Base-by-base conservation (phyloP, 108 stramenopile genomes). In the Pseudonitzschia delicatissima region DNA sequence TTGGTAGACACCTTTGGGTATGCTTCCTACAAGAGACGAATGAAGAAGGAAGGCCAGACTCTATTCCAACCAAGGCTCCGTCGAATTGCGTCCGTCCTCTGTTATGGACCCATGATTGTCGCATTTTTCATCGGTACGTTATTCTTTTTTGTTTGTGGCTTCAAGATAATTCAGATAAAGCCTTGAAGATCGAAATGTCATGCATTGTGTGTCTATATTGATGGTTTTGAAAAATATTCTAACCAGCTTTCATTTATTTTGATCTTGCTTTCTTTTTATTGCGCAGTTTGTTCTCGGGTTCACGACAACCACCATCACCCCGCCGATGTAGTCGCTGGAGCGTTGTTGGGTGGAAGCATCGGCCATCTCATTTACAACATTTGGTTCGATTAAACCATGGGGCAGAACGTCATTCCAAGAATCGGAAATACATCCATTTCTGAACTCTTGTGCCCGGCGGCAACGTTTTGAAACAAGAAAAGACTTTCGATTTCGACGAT, bases 221-320 rank as follows among this genome's bases (percentile, higher is more conserved):
- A 15, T 40, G 11, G 40, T 15, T 42, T 42, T 42, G 0, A 11
- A 1, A 42, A 15, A 11, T 42, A 42, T 42, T 42, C 40, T 42
- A 15, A 42, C 15, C 11, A 42, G 11, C 11, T 42, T 3, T 49
- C 1, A 17, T 4, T 17, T 20, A 21, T n/a, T 49, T 49, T 49
- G 9, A 15, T 49, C 17, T 49, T 49, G 48, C 17, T 49, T 49
- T 49, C n/a, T 49, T 23, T 49, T 20, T 17, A 17, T 49, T 21
- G 5, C 18, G 12, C 55, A 61, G 77, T 80, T 11, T 61, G 62
- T 13, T 75, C 69, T 29, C 76, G 87, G 17, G 74, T 85, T 9
- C 67, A 47, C 18, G 84, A 88, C 74, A 83, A 85, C 45, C 45
- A 59, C 25, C 87, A 88, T 69, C 76, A 73, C 34, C 87, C 87